Evolutionary conservation across 495 filamentous ascomycete genomes (phyloP).

Genomic region (Parachaetomium inaequale): DNA sequence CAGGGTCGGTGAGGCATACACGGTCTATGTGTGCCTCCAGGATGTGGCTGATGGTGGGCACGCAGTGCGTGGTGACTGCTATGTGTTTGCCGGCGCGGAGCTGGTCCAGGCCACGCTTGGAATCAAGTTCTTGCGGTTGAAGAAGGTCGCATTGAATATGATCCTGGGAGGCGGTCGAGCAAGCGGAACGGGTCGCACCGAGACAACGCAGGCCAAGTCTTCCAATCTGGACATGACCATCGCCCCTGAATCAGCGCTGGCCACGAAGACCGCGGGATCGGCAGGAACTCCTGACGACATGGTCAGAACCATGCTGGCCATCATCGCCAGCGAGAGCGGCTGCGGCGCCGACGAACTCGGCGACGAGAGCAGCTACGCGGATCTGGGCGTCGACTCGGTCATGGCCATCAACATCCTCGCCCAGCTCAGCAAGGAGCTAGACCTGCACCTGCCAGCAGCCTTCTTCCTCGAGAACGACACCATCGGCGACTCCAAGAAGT

Average conservation of each 20-base stretch:
- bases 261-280: not conserved
- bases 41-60: not conserved
- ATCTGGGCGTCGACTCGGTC: not conserved
- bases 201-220: not conserved
- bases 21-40: not conserved
- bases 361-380: not conserved
- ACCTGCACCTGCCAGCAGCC: not conserved
- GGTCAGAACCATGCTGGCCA: not conserved
- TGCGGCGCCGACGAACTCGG: not conserved
- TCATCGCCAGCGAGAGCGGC: not conserved
- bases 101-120: not conserved
- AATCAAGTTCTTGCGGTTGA: not conserved
- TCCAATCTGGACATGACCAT: not conserved
- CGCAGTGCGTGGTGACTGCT: not conserved
- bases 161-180: not conserved
- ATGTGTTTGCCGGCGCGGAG: not conserved
- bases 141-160: not conserved
- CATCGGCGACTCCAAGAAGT: constrained; percentile 1
- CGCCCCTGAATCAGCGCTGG: not conserved
- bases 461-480: not conserved
- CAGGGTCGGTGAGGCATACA: not conserved
- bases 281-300: not conserved
- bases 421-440: not conserved
- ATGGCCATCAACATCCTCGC: not conserved
- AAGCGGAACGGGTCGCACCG: not conserved